Conservation (phyloP, 192 early-diverging fungal species). For the Thamnidium elegans region DNA sequence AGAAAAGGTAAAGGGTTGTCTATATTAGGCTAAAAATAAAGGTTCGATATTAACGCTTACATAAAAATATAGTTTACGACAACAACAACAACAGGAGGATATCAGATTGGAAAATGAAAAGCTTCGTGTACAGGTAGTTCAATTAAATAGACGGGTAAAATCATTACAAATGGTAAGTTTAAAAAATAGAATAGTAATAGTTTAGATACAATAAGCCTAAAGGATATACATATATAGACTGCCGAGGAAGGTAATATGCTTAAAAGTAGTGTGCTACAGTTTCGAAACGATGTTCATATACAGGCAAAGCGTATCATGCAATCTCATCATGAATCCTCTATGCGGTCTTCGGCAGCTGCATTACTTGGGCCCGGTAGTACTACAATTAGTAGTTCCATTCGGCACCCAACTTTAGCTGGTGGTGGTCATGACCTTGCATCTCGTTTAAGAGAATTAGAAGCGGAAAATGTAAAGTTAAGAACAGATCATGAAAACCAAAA, state of each 20-base stretch:
- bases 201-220: too few species aligned
- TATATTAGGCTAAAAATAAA: too few species aligned
- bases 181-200: background rate
- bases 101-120: constrained; percentile 16
- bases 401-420: background rate
- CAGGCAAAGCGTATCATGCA: constrained; percentile 53
- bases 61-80: too few species aligned
- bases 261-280: constrained; percentile 64
- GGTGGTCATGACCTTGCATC: constrained; percentile 4
- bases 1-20: background rate
- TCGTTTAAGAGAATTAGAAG: constrained; percentile 57
- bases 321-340: constrained; percentile 37
- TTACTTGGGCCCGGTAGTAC: background rate
- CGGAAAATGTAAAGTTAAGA: constrained; percentile 48
- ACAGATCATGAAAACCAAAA: constrained; percentile 53
- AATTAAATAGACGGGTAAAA: constrained; percentile 51
- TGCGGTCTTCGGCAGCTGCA: constrained; percentile 25
- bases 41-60: too few species aligned
- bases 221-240: constrained; percentile 35
- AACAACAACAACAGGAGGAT: background rate
- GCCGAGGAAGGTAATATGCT: constrained; percentile 64
- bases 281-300: constrained; percentile 62
- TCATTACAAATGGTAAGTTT: constrained; percentile 53
- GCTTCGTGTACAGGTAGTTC: constrained; percentile 42
- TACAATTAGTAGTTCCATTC: background rate